These are phyloP conservation scores for Neurospora sp. DNA, from an alignment of 2,329 filamentous ascomycete species.

Conservation along the genomic window DNA sequence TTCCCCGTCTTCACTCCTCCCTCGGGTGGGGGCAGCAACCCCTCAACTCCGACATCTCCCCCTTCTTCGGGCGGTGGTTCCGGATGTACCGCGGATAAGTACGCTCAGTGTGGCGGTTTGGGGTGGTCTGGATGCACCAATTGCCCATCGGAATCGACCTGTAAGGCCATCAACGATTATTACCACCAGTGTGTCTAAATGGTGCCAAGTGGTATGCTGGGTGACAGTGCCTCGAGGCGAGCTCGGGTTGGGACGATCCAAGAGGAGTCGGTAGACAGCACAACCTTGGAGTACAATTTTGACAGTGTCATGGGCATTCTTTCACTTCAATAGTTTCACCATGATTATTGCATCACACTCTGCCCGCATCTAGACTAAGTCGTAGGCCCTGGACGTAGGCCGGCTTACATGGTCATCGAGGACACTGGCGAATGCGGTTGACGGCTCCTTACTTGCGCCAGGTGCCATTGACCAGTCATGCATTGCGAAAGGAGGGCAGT, in stretches of 20 bases:
- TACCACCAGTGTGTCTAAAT: constrained; percentile 26
- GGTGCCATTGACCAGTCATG: background rate
- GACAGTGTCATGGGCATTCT: background rate
- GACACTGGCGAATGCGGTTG: background rate
- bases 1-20: constrained; percentile 13
- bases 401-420: background rate
- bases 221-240: background rate
- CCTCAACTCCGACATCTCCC: background rate
- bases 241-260: background rate
- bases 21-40: constrained; percentile 1
- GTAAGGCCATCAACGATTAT: constrained; percentile 23
- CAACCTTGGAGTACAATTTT: background rate
- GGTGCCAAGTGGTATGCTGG: background rate
- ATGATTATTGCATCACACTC: background rate
- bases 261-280: background rate
- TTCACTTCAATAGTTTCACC: background rate
- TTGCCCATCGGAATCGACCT: constrained; percentile 25
- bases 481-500: background rate
- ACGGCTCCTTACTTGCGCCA: background rate
- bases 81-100: constrained; percentile 17
- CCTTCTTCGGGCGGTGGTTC: constrained; percentile 2
- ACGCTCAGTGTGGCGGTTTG: constrained; percentile 28
- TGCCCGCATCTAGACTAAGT: background rate
- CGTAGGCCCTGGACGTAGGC: background rate
- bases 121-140: constrained; percentile 25